Base-by-base conservation (phyloP, 1,284 basidiomycete genomes). In the Ganoderma boninense region DNA sequence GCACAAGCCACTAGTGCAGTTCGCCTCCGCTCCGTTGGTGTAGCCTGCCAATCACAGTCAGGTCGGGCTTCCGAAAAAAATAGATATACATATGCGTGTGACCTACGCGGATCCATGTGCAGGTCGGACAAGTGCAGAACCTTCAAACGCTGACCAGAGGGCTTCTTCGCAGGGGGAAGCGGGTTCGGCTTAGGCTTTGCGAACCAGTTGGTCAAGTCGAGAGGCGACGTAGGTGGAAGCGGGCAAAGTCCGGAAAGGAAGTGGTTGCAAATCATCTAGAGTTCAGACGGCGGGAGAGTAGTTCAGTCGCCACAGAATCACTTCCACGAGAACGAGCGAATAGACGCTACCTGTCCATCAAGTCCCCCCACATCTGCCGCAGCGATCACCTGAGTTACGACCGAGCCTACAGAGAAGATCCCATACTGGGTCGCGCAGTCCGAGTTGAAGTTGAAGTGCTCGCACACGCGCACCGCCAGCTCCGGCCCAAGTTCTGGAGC, bases 71-170 rank as follows among this genome's bases (percentile, higher is more conserved):
- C 23, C 49, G 23, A 52, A 26, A 52, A n/a, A 23, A 2, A 18
- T 13, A 11, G 2, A 23, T 52, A 52, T 26, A 52, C 26, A 26
- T 52, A 52, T 26, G 26, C 26, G 23, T 10, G 49, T 23, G 18
- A 40, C 85, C 68, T 74, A 90, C 87, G 85, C 61, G 94, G 89
- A 77, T 95, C 94, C 65, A 95, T 81, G 80, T 95, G 94, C 70
- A 94, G 84, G 76, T 95, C 94, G 0, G 92, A 94, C 18, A 95
- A 74, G 77, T 95, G 94, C 61, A 95, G 80, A 1, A 95, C 90
- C 76, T 92, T 93, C 54, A 95, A 81, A 61, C 88, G 84, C 75
- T 90, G 82, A 13, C 91, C 92, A 60, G 88, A 92, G 16, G 86
- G 84, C 76, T 84, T 82, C 78, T 85, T 89, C 0, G 84, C 82